A percentile compares a stretch with the other conserved stretches of the same genome.
Conservation (phyloP, 345 rosid species). For the Passiflora organensis region DNA sequence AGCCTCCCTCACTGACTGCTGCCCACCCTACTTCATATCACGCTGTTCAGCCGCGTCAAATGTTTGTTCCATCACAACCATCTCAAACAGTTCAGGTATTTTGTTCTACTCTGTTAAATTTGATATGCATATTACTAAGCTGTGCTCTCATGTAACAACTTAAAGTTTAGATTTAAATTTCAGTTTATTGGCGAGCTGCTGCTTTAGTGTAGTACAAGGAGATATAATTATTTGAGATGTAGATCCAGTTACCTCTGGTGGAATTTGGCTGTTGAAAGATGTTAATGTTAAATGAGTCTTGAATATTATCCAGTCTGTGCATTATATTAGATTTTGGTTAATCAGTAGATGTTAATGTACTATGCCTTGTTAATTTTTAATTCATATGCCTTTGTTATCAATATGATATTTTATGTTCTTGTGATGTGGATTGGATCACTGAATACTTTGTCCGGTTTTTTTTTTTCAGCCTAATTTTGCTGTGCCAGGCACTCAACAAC, state of each 20-base stretch:
- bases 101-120: background rate
- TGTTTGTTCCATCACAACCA: conserved; percentile 68
- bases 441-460: background rate
- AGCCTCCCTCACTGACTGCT: conserved; percentile 27
- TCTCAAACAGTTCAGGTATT: conserved; percentile 62
- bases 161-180: no score
- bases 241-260: no score
- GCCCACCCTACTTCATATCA: conserved; percentile 9
- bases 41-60: conserved; percentile 10
- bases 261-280: no score
- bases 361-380: no score
- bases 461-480: conserved; percentile 30
- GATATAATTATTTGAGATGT: no score
- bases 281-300: background rate
- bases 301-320: background rate
- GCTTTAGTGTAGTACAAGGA: no score
- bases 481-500: conserved; percentile 47
- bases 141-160: no score
- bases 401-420: background rate
- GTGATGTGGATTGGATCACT: background rate
- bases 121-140: no score
- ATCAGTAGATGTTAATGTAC: no score
- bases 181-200: no score
- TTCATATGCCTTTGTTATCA: no score
- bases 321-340: background rate